Evolutionary conservation across 148 eudicot species (phyloP).

Genomic region (Amaranthus cruentus): DNA sequence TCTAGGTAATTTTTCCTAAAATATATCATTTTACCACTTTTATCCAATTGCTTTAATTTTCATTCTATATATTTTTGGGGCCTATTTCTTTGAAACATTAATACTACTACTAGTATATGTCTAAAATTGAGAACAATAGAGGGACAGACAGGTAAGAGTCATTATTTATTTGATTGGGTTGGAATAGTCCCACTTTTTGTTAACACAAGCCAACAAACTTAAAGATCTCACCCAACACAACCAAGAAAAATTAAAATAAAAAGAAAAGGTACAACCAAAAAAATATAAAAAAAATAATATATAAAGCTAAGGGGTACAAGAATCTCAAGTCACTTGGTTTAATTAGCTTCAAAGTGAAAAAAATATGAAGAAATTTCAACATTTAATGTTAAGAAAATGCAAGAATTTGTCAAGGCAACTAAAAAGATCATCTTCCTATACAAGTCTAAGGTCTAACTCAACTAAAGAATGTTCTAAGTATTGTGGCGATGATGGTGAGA

Average conservation of each 20-base stretch:
- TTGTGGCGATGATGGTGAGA: slow-evolving; percentile 31
- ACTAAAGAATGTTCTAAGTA: slow-evolving; percentile 27
- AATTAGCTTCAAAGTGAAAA: neutral
- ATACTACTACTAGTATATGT: no score
- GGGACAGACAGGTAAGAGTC: no score
- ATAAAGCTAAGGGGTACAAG: slow-evolving; percentile 29
- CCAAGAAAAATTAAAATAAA: neutral
- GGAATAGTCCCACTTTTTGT: no score
- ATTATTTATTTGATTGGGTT: no score
- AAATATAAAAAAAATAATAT: slow-evolving; percentile 53
- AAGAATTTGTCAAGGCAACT: slow-evolving; percentile 64
- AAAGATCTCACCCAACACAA: neutral
- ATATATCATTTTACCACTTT: no score
- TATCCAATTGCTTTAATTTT: no score
- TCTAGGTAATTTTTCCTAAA: no score
- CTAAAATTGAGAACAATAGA: no score
- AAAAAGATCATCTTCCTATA: slow-evolving; percentile 43
- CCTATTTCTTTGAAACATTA: no score
- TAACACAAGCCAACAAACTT: no score
- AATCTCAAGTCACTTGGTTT: slow-evolving; percentile 20
- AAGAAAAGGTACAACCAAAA: neutral
- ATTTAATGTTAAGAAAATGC: slow-evolving; percentile 58
- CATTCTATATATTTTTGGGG: no score
- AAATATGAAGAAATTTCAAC: slow-evolving; percentile 51
- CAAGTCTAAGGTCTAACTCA: slow-evolving; percentile 53